These are phyloP conservation scores for Teratosphaeria epicoccoides DNA, from an alignment of 2,329 filamentous ascomycete genomes.

Conservation along the genomic window DNA sequence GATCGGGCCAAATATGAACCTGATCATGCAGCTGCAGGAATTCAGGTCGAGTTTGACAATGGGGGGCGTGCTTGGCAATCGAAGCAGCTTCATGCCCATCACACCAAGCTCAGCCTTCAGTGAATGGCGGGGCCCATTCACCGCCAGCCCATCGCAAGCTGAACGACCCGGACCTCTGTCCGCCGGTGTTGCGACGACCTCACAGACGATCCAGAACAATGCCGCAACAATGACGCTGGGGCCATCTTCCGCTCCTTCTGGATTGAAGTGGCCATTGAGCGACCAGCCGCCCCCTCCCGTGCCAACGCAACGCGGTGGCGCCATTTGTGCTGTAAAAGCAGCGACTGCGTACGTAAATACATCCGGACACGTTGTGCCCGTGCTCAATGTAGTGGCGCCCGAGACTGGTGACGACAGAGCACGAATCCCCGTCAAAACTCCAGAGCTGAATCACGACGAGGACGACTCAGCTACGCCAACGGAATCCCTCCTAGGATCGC, in stretches of 20 bases:
- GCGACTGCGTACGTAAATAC: conserved; percentile 39
- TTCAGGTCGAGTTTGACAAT: conserved; percentile 45
- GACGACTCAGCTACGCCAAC: conserved; percentile 13
- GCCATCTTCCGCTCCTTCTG: conserved; percentile 57
- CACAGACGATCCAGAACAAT: conserved; percentile 12
- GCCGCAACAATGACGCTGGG: conserved; percentile 37
- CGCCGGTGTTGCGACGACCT: conserved; percentile 8
- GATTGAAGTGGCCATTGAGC: conserved; percentile 48
- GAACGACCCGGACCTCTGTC: conserved; percentile 12
- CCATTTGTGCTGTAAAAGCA: conserved; percentile 32
- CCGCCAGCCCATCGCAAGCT: conserved; percentile 7
- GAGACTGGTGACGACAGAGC: conserved; percentile 2
- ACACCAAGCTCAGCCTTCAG: conserved; percentile 24
- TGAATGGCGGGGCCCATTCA: conserved; percentile 23
- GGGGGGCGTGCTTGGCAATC: conserved; percentile 25
- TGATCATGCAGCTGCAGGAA: conserved; percentile 81
- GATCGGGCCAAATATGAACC: conserved; percentile 86
- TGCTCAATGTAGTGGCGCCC: conserved; percentile 18
- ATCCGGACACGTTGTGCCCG: conserved; percentile 25
- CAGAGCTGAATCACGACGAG: conserved; percentile 4
- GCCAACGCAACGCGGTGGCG: conserved; percentile 6
- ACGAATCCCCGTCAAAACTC: neutral
- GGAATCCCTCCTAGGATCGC: conserved; percentile 24
- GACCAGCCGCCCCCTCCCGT: conserved; percentile 28
- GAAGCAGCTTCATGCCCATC: conserved; percentile 24